A percentile compares a stretch with the other conserved stretches of the same genome.
These are phyloP conservation scores for Acacia confusa DNA, from an alignment of 306 rosid genomes.

Conservation along the genomic window DNA sequence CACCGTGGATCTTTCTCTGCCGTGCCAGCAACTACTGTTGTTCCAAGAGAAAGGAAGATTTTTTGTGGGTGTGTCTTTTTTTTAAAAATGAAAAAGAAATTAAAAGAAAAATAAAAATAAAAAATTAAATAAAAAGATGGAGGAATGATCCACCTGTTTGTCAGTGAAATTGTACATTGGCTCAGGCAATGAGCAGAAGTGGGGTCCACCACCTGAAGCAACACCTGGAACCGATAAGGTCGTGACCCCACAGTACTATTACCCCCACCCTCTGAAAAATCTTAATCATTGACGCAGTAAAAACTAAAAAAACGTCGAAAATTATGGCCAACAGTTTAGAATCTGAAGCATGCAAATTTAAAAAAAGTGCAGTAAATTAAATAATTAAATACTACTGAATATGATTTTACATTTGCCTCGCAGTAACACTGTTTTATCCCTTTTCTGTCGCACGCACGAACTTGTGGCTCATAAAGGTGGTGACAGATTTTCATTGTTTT, in stretches of 20 bases:
- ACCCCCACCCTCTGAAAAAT: conserved; percentile 33
- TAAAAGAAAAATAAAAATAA: too few relatives aligned
- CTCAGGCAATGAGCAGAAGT: conserved; percentile 63
- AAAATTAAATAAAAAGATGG: conserved; percentile 10
- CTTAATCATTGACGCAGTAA: conserved; percentile 81
- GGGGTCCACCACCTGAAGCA: conserved; percentile 79
- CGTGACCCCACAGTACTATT: conserved; percentile 58
- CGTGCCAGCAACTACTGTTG: conserved; percentile 30
- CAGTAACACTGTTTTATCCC: conserved; percentile 37
- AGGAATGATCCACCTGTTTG: conserved; percentile 99
- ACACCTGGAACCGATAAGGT: conserved; percentile 98
- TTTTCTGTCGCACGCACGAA: conserved; percentile 28
- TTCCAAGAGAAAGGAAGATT: conserved; percentile 6
- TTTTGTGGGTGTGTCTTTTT: not conserved
- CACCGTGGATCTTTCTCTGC: conserved; percentile 37
- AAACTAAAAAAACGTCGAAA: conserved; percentile 54
- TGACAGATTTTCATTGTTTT: not conserved
- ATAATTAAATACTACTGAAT: conserved; percentile 21
- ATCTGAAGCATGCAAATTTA: conserved; percentile 24
- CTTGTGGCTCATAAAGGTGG: conserved; percentile 28
- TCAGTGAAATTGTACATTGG: conserved; percentile 92
- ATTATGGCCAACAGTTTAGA: conserved; percentile 45
- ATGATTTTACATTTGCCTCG: conserved; percentile 22
- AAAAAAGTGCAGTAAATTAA: conserved; percentile 22
- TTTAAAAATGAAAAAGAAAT: too few relatives aligned